Conservation (phyloP, 495 filamentous ascomycete genomes). For the Tuber borchii region DNA sequence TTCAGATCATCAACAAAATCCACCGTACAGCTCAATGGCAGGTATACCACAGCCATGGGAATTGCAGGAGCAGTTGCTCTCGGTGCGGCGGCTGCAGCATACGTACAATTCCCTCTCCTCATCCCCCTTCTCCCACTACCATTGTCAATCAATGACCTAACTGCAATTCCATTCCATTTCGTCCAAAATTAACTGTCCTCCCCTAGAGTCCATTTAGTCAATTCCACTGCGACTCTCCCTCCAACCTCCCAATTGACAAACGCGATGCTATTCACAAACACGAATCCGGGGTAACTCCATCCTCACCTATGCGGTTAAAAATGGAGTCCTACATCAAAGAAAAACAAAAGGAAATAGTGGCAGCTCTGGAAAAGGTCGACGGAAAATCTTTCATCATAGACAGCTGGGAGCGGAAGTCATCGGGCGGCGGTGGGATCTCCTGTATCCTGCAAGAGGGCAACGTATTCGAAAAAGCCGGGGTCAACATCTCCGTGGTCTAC, state of each 20-base stretch:
- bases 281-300: slow-evolving; percentile 58
- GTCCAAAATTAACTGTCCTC: neutral
- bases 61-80: neutral
- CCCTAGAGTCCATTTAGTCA: slow-evolving; percentile 14
- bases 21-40: neutral
- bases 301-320: slow-evolving; percentile 90
- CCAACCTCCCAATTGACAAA: slow-evolving; percentile 62
- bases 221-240: slow-evolving; percentile 28
- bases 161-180: neutral
- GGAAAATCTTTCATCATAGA: slow-evolving; percentile 73
- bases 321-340: slow-evolving; percentile 95
- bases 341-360: slow-evolving; percentile 79
- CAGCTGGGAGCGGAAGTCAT: slow-evolving; percentile 79
- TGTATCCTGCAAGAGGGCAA: slow-evolving; percentile 93
- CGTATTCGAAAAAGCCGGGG: slow-evolving; percentile 96
- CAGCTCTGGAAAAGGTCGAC: slow-evolving; percentile 71
- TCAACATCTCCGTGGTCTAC: slow-evolving; percentile 91
- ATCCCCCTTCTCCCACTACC: neutral
- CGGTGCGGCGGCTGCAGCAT: neutral
- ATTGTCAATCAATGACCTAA: neutral
- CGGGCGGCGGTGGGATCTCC: slow-evolving; percentile 74
- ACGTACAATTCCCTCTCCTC: neutral
- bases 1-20: slow-evolving; percentile 11
- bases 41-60: neutral
- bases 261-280: slow-evolving; percentile 61